Percentiles rank a stretch among this genome's conserved stretches.
These are phyloP conservation scores for Alternaria atra DNA, from an alignment of 2,329 filamentous ascomycete species.

Conservation along the genomic window DNA sequence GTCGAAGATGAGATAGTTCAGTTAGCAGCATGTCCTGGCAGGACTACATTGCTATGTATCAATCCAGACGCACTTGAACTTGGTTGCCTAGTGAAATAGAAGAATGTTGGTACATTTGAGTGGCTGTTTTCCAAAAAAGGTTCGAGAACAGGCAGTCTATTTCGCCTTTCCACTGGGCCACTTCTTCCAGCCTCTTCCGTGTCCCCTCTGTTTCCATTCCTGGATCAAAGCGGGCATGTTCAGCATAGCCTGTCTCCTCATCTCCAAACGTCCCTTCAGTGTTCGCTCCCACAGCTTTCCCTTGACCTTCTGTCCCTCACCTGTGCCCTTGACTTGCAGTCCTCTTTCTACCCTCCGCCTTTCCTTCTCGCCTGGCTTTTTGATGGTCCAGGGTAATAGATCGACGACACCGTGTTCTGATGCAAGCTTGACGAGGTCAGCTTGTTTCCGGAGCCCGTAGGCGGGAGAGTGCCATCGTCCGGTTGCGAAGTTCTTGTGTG, in stretches of 20 bases:
- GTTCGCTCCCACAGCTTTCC: conserved; percentile 92
- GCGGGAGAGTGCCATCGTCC: conserved; percentile 84
- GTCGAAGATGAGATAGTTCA: conserved; percentile 6
- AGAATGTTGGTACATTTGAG: conserved; percentile 6
- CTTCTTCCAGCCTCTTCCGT: conserved; percentile 78
- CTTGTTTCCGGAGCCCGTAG: conserved; percentile 86
- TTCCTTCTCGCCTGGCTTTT: conserved; percentile 76
- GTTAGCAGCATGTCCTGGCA: conserved; percentile 11
- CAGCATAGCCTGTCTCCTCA: conserved; percentile 90
- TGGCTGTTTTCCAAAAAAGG: neutral
- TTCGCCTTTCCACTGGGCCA: conserved; percentile 64
- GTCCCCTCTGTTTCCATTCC: conserved; percentile 84
- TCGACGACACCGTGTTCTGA: conserved; percentile 80
- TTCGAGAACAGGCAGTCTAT: conserved; percentile 11
- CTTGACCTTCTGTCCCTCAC: conserved; percentile 92
- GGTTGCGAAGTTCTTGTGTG: conserved; percentile 79
- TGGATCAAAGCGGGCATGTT: conserved; percentile 92
- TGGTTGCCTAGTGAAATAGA: neutral
- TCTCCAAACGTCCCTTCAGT: conserved; percentile 82
- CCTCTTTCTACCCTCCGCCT: conserved; percentile 79
- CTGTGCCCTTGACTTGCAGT: conserved; percentile 87
- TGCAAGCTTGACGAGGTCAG: conserved; percentile 88
- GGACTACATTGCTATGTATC: neutral
- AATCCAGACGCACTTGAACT: neutral
- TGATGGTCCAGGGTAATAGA: conserved; percentile 77